Base-by-base conservation (phyloP, 176 grass and related monocot genomes). In the Aegilops longissima region DNA sequence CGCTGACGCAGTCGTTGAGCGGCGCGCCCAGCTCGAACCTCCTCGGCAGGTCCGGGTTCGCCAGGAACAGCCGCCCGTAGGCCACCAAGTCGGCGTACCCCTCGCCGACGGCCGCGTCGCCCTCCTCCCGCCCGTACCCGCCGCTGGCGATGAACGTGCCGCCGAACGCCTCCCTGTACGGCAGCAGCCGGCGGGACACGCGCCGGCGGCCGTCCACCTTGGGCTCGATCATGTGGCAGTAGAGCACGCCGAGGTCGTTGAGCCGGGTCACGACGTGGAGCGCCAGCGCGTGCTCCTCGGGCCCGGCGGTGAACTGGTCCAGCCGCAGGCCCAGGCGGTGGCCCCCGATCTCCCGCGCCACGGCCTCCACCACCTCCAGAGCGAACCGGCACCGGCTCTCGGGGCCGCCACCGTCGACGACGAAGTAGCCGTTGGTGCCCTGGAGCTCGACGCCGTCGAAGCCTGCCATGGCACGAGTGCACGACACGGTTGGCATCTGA, bases 61-160 rank as follows among this genome's bases (percentile, higher is more conserved):
- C 72, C 42, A 76, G 13, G 72, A 76, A 76, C 0, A 30, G 44
- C 42, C 92, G 86, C 6, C 90, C 87, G 66, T 89, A 94, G 3
- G 77, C 92, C 7, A 94, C 84, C 12, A 94, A 65, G 78, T 91
- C 92, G 12, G 92, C 86, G 59, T 89, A 91, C 14, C 86, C 89
- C 8, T 73, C 87, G 4, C 13, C 70, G 59, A 92, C 78, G 6
- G 65, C 93, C 12, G 71, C 71, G 82, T 80, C 56, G 5, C 93
- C 90, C 17, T 94, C 89, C 21, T 85, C 92, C 11, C 83, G 75
- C 4, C 77, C 13, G 73, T 89, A 94, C 20, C 54, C 87, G 24
- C 92, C 84, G 6, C 45, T 78, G 12, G 45, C 84, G 17, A 94
- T 73, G 82, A 92, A 88, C 21, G 86, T 85, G 3, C 84, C 77